Conservation (phyloP, 768 basidiomycete genomes). For the Mycena chlorophos region DNA sequence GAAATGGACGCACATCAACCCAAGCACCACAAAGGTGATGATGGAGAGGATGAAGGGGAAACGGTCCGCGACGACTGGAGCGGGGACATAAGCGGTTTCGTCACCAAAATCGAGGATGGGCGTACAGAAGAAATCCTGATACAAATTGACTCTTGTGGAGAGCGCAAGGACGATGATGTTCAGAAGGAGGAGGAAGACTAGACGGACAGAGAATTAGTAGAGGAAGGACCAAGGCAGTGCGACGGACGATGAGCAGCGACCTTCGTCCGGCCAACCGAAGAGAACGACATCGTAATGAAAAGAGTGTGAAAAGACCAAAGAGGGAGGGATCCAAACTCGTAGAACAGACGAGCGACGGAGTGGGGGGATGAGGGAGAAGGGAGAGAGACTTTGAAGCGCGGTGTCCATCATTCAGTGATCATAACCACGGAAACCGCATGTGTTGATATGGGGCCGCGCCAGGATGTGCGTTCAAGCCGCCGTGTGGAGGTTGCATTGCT, state of each 20-base stretch:
- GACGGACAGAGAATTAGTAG: background rate
- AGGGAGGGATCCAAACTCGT: background rate
- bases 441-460: background rate
- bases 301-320: slow-evolving; percentile 9
- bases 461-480: background rate
- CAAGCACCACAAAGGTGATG: slow-evolving; percentile 45
- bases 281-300: slow-evolving; percentile 21
- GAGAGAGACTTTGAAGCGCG: slow-evolving; percentile 1
- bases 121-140: slow-evolving; percentile 63
- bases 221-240: background rate
- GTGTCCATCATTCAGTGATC: background rate
- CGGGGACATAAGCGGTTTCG: too few relatives aligned
- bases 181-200: slow-evolving; percentile 46
- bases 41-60: slow-evolving; percentile 64
- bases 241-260: slow-evolving; percentile 31
- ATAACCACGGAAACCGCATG: slow-evolving; percentile 2
- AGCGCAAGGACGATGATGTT: slow-evolving; percentile 54
- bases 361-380: background rate
- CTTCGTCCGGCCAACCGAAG: slow-evolving; percentile 31
- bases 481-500: background rate
- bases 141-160: slow-evolving; percentile 53
- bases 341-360: background rate
- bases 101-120: slow-evolving; percentile 14
- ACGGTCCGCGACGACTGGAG: slow-evolving; percentile 55
- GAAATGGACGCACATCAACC: slow-evolving; percentile 38